phyloP scores from a whole-genome alignment of 768 basidiomycete genomes.

The Roridomyces roridus region DNA sequence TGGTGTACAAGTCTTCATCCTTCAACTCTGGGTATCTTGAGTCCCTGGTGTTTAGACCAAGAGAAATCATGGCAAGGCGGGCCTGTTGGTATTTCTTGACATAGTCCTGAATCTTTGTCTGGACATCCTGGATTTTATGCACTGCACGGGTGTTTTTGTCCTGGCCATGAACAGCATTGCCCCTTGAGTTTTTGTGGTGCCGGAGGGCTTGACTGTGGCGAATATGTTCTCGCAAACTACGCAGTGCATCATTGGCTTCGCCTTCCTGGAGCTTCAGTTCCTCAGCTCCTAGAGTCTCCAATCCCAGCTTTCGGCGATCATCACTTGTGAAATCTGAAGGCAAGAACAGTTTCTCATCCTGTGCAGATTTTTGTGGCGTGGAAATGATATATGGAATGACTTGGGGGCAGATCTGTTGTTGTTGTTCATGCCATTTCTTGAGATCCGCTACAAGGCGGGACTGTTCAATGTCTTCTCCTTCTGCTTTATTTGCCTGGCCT shows the following conservation, averaged over 20 bases:
- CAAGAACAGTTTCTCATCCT: not conserved
- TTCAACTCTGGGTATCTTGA: too few relatives aligned
- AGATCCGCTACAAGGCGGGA: too few relatives aligned
- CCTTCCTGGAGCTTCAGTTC: not conserved
- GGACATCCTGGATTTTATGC: too few relatives aligned
- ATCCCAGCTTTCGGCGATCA: not conserved
- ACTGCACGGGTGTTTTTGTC: constrained; percentile 1
- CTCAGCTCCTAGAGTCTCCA: not conserved
- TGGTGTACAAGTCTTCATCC: too few relatives aligned
- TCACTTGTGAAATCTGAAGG: not conserved
- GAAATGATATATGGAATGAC: not conserved
- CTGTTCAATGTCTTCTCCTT: too few relatives aligned
- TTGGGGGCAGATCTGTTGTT: not conserved
- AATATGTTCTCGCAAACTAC: not conserved
- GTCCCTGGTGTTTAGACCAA: too few relatives aligned
- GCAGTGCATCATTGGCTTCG: not conserved
- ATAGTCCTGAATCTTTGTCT: too few relatives aligned
- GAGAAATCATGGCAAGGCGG: too few relatives aligned
- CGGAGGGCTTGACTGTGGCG: not conserved
- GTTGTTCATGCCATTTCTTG: not conserved
- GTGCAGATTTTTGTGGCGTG: not conserved
- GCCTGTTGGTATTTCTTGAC: too few relatives aligned
- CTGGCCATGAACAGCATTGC: not conserved
- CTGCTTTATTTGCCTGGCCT: too few relatives aligned
- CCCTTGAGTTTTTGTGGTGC: not conserved